Conservation (phyloP, 352 stramenopile genomes). For the Globisporangium emineosum region DNA sequence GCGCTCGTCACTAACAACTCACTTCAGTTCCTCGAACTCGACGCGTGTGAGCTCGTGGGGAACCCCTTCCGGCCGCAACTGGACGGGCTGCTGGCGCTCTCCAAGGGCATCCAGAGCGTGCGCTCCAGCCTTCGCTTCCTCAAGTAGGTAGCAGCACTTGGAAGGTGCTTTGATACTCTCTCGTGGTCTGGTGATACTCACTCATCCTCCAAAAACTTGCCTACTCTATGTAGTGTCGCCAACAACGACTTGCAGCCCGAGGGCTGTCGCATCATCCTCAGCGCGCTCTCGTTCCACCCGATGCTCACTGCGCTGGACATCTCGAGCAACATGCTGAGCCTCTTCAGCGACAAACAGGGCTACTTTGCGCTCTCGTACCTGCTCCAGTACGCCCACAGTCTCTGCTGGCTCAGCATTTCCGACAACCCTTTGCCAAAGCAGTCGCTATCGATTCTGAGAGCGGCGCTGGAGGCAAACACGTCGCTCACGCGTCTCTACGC, state of each 20-base stretch:
- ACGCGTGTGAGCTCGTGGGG: constrained; percentile 45
- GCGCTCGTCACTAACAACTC: constrained; percentile 65
- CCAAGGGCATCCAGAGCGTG: constrained; percentile 54
- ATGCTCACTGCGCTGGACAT: constrained; percentile 55
- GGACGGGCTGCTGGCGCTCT: constrained; percentile 43
- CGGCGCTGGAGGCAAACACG: constrained; percentile 28
- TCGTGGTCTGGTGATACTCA: background rate
- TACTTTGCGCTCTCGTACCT: constrained; percentile 53
- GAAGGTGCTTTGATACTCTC: background rate
- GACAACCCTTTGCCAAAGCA: constrained; percentile 31
- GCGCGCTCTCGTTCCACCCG: constrained; percentile 45
- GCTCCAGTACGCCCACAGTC: constrained; percentile 41
- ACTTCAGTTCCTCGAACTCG: constrained; percentile 55
- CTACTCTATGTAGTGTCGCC: constrained; percentile 28
- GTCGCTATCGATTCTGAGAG: constrained; percentile 17
- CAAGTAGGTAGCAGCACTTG: constrained; percentile 28
- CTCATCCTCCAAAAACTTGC: too few relatives aligned
- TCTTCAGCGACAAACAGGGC: constrained; percentile 56
- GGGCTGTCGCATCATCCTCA: constrained; percentile 52
- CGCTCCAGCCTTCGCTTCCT: constrained; percentile 48
- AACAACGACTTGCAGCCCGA: constrained; percentile 51
- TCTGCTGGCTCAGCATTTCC: constrained; percentile 44
- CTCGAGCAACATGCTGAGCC: constrained; percentile 46
- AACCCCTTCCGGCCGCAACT: constrained; percentile 50
- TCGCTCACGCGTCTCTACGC: constrained; percentile 40